phyloP scores from a whole-genome alignment of 2,329 filamentous ascomycete species.

The Drechslerella stenobrocha region DNA sequence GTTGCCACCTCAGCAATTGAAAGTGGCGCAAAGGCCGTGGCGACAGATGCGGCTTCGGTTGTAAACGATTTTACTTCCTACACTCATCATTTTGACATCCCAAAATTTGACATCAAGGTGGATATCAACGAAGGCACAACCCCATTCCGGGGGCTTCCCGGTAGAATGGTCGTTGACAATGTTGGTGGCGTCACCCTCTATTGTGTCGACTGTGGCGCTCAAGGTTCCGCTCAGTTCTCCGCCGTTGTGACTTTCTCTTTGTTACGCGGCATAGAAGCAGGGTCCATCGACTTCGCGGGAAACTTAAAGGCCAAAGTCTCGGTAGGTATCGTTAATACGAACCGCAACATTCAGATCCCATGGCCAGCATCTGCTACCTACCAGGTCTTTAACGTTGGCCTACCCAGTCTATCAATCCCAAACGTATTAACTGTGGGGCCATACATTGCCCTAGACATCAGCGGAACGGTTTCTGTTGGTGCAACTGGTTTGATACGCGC shows the following conservation, averaged over 20 bases:
- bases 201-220: constrained; percentile 38
- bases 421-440: constrained; percentile 33
- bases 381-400: constrained; percentile 34
- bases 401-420: constrained; percentile 36
- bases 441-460: constrained; percentile 36
- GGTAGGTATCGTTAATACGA: constrained; percentile 29
- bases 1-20: constrained; percentile 29
- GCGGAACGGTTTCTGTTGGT: constrained; percentile 22
- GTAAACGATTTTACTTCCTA: constrained; percentile 34
- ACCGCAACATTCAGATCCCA: constrained; percentile 17
- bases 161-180: constrained; percentile 13
- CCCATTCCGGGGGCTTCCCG: constrained; percentile 25
- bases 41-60: constrained; percentile 21
- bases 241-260: constrained; percentile 36
- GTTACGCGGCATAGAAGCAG: constrained; percentile 27
- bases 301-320: constrained; percentile 35
- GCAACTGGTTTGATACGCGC: constrained; percentile 32
- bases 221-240: constrained; percentile 30
- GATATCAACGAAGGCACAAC: constrained; percentile 24
- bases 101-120: constrained; percentile 22
- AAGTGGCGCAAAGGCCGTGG: constrained; percentile 20
- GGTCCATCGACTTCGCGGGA: constrained; percentile 44
- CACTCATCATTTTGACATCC: constrained; percentile 12
- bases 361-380: constrained; percentile 13
- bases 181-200: constrained; percentile 27